phyloP scores from a whole-genome alignment of 225 moss, liverwort and hornwort species.

The Polytrichum formosum region DNA sequence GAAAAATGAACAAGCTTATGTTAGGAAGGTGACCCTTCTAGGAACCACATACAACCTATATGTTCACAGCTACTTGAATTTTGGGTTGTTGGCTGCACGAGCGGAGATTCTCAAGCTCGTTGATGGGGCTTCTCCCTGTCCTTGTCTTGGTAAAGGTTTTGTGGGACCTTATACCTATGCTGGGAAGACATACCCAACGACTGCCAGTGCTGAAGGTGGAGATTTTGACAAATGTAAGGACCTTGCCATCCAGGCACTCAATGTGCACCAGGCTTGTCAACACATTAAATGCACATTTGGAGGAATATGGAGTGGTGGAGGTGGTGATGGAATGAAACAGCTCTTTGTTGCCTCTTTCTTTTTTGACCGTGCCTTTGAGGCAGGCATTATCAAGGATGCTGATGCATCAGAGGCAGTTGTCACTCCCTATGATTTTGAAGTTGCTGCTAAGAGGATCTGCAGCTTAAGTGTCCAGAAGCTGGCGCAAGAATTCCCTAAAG shows the following conservation, averaged over 20 bases:
- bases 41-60: conserved; percentile 73
- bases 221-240: conserved; percentile 53
- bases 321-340: conserved; percentile 66
- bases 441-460: conserved; percentile 64
- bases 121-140: conserved; percentile 42
- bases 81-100: conserved; percentile 81
- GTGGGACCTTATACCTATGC: conserved; percentile 67
- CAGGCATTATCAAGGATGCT: conserved; percentile 65
- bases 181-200: conserved; percentile 36
- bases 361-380: conserved; percentile 72
- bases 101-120: conserved; percentile 73
- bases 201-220: conserved; percentile 50
- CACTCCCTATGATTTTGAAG: conserved; percentile 64
- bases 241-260: conserved; percentile 60
- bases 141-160: conserved; percentile 70
- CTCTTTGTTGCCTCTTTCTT: conserved; percentile 96
- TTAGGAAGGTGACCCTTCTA: conserved; percentile 60
- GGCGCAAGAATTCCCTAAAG: conserved; percentile 31
- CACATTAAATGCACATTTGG: conserved; percentile 89
- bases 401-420: conserved; percentile 54
- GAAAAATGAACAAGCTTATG: conserved; percentile 51
- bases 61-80: conserved; percentile 88
- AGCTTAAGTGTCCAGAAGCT: conserved; percentile 49
- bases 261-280: conserved; percentile 52
- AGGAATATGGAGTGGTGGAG: conserved; percentile 94